A percentile compares a stretch with the other conserved stretches of the same genome.
Evolutionary conservation across 805 yeast genomes (phyloP).

Genomic region (Metschnikowia henanensis): DNA sequence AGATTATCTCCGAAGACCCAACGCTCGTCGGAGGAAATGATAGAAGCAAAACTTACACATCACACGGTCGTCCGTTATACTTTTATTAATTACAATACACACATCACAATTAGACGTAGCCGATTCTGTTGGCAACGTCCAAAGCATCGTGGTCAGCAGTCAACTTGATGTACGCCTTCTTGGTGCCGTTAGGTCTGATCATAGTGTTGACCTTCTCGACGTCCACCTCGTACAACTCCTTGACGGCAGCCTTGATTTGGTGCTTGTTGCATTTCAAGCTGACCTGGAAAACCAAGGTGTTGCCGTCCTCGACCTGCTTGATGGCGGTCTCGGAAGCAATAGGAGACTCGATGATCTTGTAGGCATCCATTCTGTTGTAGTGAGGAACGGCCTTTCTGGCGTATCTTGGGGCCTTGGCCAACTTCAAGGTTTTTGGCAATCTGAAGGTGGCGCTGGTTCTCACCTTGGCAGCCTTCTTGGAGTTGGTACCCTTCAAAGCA

Average conservation of each 20-base stretch:
- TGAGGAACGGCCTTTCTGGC: slow-evolving; percentile 96
- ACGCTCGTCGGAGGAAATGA: too few relatives aligned
- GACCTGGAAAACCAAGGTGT: slow-evolving; percentile 99
- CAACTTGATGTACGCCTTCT: slow-evolving; percentile 99
- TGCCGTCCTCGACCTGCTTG: slow-evolving; percentile 99
- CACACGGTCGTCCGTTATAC: slow-evolving; percentile 19
- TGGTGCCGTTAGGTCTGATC: slow-evolving; percentile 98
- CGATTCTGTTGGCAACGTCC: slow-evolving; percentile 99
- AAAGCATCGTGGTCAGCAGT: slow-evolving; percentile 99
- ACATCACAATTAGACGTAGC: slow-evolving; percentile 74
- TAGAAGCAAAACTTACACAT: too few relatives aligned
- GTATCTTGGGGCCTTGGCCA: slow-evolving; percentile 93
- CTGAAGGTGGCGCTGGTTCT: slow-evolving; percentile 96
- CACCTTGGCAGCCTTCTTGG: slow-evolving; percentile 86
- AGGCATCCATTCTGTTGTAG: slow-evolving; percentile 94
- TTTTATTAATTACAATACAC: slow-evolving; percentile 22
- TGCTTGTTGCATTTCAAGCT: slow-evolving; percentile 96
- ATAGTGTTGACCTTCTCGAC: slow-evolving; percentile 93
- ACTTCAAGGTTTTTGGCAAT: slow-evolving; percentile 94
- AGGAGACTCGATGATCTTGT: slow-evolving; percentile 92
- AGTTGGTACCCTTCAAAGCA: slow-evolving; percentile 95
- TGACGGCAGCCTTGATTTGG: slow-evolving; percentile 98
- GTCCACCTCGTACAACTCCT: slow-evolving; percentile 97
- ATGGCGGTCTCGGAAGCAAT: slow-evolving; percentile 98
- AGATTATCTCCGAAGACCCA: background rate